Base-by-base conservation (phyloP, 1,139 yeast species). In the Sugiyamaella japonica region DNA sequence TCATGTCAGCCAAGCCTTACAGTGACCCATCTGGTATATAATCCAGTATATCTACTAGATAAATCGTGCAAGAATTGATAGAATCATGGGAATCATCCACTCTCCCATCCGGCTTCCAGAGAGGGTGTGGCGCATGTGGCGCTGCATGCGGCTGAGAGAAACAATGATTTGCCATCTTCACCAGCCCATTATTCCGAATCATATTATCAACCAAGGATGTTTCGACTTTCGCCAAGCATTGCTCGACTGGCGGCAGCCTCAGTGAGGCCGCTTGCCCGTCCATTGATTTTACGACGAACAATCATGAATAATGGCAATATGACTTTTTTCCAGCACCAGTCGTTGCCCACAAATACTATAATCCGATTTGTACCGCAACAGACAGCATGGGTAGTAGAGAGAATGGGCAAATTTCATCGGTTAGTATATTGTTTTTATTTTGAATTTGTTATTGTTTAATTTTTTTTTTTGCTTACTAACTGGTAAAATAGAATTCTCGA, bases 351-450 rank as follows among this genome's bases (percentile, higher is more conserved):
- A 31, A 88, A 88, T 70, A 88, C 95, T 1, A 70, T 87, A 1
- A 70, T 88, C 44, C 75, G 86, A 62, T 89, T 89, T 69, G 96
- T 89, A 4, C 96, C 96, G 1, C 96, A 89, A 68, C 95, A 88
- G 70, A 85, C 89, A 12, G 96, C 96, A 2, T 89, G 95, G 91
- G 82, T 89, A 17, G 95, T 89, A 28, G 96, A 89, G 71, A 77
- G 96, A 60, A 89, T 89, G 96, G 96, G 96, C 32, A 86, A 85
- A 68, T 89, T 86, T 73, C 79, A 84, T 68, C 74, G 85, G 57
- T 59, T 52, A 48, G 63, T 52, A 45, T n/a, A 7, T 20, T 13
- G n/a, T 13, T n/a, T n/a, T n/a, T n/a, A n/a, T n/a, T n/a, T n/a
- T n/a, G n/a, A n/a, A n/a, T n/a, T 34, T 34, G 8, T 10, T 23